phyloP scores from a whole-genome alignment of 2,329 filamentous ascomycete species.

The Stachybotrys chartarum region DNA sequence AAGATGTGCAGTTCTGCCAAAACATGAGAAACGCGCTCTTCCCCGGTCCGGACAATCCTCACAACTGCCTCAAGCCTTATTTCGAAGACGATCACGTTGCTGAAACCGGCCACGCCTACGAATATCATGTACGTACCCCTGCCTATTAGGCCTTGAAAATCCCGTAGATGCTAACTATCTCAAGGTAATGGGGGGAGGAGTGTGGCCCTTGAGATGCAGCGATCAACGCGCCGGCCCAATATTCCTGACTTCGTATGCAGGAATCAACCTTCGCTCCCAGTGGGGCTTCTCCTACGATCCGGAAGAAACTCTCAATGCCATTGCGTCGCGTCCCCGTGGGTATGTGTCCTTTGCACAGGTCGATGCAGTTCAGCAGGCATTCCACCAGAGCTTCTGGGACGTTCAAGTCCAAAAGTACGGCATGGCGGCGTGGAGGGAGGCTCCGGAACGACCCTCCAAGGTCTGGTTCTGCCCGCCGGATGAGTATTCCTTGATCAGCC shows the following conservation, averaged over 20 bases:
- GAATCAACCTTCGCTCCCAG: constrained; percentile 2
- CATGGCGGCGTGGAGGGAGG: constrained; percentile 10
- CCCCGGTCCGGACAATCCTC: neutral
- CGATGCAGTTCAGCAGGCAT: constrained; percentile 9
- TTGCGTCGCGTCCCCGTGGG: constrained; percentile 1
- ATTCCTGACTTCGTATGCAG: constrained; percentile 8
- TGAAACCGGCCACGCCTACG: constrained; percentile 17
- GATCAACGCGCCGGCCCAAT: constrained; percentile 1
- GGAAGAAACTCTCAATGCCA: neutral
- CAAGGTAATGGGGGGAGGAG: constrained; percentile 13
- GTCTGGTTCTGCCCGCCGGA: constrained; percentile 7
- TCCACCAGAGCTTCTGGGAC: constrained; percentile 18
- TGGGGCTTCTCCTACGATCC: constrained; percentile 1
- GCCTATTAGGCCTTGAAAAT: constrained; percentile 1
- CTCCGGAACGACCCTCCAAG: constrained; percentile 10
- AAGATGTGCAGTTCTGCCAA: constrained; percentile 6
- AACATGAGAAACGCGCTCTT: constrained; percentile 4
- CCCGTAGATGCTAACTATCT: neutral
- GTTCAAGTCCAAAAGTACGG: constrained; percentile 15
- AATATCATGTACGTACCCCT: constrained; percentile 9
- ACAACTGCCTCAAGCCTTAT: constrained; percentile 8
- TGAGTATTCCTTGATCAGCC: neutral
- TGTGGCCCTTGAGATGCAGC: constrained; percentile 8
- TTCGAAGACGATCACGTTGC: constrained; percentile 13
- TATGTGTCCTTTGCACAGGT: constrained; percentile 8